Percentiles rank a stretch among this genome's conserved stretches.
Evolutionary conservation across 805 yeast genomes (phyloP).

Genomic region (Cyberlindnera maritima): DNA sequence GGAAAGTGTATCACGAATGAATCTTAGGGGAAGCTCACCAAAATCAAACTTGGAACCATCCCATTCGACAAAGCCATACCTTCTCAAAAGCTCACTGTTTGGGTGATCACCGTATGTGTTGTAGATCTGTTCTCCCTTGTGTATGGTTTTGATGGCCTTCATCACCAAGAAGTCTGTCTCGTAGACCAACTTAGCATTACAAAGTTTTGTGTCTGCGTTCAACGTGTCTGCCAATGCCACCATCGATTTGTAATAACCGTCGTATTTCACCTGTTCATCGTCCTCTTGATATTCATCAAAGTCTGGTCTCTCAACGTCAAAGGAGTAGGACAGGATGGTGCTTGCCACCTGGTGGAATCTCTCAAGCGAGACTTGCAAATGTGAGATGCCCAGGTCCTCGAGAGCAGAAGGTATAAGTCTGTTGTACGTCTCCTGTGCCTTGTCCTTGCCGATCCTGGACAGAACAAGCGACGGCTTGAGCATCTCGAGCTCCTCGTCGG

Average conservation of each 20-base stretch:
- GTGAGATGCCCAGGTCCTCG: constrained; percentile 34
- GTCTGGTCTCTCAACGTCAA: constrained; percentile 62
- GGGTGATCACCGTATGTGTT: constrained; percentile 92
- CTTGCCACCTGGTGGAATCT: constrained; percentile 74
- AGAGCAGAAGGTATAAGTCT: constrained; percentile 42
- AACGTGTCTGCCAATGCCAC: constrained; percentile 90
- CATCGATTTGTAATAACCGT: constrained; percentile 69
- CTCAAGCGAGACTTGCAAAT: constrained; percentile 43
- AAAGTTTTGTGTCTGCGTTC: constrained; percentile 76
- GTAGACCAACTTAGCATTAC: constrained; percentile 70
- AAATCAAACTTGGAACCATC: constrained; percentile 73
- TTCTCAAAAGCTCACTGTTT: constrained; percentile 82
- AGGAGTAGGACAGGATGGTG: constrained; percentile 83
- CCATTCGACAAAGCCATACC: constrained; percentile 87
- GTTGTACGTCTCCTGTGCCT: constrained; percentile 60
- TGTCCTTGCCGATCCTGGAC: constrained; percentile 65
- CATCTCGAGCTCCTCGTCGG: constrained; percentile 48
- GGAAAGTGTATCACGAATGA: constrained; percentile 31
- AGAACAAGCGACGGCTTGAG: constrained; percentile 71
- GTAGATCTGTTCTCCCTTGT: constrained; percentile 69
- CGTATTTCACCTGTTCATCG: constrained; percentile 36
- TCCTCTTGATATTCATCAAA: constrained; percentile 34
- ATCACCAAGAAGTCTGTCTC: constrained; percentile 55
- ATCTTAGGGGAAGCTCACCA: constrained; percentile 62
- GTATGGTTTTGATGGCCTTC: constrained; percentile 62